Conservation (phyloP, 768 basidiomycete genomes). For the Russula ochroleuca region DNA sequence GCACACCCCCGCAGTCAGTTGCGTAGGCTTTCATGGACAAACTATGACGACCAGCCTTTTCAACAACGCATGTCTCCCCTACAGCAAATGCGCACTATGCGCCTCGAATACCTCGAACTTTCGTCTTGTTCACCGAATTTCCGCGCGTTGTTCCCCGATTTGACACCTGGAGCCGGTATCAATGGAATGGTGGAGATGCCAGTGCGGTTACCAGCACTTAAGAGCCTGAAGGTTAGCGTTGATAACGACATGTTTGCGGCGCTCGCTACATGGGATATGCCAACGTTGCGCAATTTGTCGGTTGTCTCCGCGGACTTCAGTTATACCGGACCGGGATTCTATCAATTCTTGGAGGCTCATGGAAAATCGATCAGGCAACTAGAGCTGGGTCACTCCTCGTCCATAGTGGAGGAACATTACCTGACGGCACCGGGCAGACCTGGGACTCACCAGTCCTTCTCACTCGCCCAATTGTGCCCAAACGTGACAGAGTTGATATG, state of each 20-base stretch:
- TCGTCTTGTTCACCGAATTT: constrained; percentile 51
- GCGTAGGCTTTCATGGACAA: constrained; percentile 63
- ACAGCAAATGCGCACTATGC: constrained; percentile 46
- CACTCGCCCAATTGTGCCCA: constrained; percentile 66
- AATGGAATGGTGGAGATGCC: constrained; percentile 29
- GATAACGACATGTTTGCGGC: constrained; percentile 68
- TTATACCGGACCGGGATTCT: constrained; percentile 62
- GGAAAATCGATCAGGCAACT: constrained; percentile 58
- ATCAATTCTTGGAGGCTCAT: constrained; percentile 61
- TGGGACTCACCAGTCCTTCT: constrained; percentile 32
- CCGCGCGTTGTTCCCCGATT: constrained; percentile 33
- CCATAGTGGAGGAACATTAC: constrained; percentile 63
- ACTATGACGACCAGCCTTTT: constrained; percentile 60
- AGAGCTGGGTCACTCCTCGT: constrained; percentile 68
- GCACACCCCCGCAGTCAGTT: constrained; percentile 50
- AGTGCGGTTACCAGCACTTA: constrained; percentile 57
- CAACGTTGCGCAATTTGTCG: constrained; percentile 55
- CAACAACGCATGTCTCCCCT: constrained; percentile 54
- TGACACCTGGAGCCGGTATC: constrained; percentile 9
- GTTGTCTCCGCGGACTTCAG: constrained; percentile 68
- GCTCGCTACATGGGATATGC: constrained; percentile 64
- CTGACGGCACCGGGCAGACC: constrained; percentile 42
- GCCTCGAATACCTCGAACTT: constrained; percentile 66
- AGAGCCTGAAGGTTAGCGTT: constrained; percentile 63
- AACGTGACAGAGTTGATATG: constrained; percentile 67